Percentiles rank a stretch among this genome's conserved stretches.
phyloP scores from a whole-genome alignment of 2,329 filamentous ascomycete species.

The Aspergillus bombycis region DNA sequence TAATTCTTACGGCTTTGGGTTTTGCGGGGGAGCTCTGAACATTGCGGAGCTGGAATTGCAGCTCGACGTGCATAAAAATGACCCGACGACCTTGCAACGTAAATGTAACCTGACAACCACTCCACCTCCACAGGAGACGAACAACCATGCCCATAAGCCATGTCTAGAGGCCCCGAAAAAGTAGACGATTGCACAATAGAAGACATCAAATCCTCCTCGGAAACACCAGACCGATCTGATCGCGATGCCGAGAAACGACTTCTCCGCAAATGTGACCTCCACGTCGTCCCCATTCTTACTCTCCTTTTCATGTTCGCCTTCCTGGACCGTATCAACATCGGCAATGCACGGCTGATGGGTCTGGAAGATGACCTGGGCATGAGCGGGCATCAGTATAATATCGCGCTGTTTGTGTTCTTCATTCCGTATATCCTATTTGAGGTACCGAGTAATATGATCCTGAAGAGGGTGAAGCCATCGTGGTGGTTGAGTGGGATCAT shows the following conservation, averaged over 20 bases:
- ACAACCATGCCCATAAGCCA: not conserved
- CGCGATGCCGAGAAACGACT: slow-evolving; percentile 48
- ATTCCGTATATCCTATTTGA: slow-evolving; percentile 51
- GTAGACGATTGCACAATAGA: slow-evolving; percentile 19
- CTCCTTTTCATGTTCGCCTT: slow-evolving; percentile 51
- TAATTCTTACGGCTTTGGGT: not conserved
- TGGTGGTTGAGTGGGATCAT: slow-evolving; percentile 48
- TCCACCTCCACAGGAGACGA: not conserved
- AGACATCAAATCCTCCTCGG: slow-evolving; percentile 18
- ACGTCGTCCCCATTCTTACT: slow-evolving; percentile 53
- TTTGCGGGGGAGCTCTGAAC: not conserved
- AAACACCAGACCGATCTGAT: not conserved
- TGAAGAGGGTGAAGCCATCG: slow-evolving; percentile 48
- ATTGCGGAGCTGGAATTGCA: not conserved
- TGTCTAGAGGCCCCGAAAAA: not conserved
- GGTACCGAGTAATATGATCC: slow-evolving; percentile 51
- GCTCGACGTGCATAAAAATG: not conserved
- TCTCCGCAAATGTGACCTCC: slow-evolving; percentile 52
- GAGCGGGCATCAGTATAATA: slow-evolving; percentile 47
- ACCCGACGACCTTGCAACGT: not conserved
- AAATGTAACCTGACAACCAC: not conserved
- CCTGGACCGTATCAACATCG: slow-evolving; percentile 53
- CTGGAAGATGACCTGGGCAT: slow-evolving; percentile 49
- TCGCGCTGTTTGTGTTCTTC: slow-evolving; percentile 50
- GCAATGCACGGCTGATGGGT: slow-evolving; percentile 51